Base-by-base conservation (phyloP, 176 grass and related monocot genomes). In the Luzula sylvatica region DNA sequence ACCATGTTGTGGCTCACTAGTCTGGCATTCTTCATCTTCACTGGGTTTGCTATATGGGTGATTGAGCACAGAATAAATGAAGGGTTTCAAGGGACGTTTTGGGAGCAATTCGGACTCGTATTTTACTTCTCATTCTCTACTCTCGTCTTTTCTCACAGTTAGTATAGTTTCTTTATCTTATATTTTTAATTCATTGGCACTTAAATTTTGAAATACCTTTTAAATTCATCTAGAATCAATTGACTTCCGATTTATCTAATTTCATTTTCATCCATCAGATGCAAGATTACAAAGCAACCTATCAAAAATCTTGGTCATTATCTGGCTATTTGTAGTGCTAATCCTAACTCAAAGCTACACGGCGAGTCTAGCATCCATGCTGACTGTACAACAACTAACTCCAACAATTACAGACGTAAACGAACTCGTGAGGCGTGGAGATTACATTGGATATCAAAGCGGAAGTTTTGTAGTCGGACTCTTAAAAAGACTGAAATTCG, bases 41-140 rank as follows among this genome's bases (percentile, higher is more conserved):
- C 76, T 2, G 76, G 72, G 3, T 54, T 84, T 16, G 60, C 70
- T 13, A 58, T 92, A 16, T 84, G 80, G 76, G 7, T 77, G 46
- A 92, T 92, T 16, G 72, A 90, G 53, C 54, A 41, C 14, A 63
- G 67, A 0, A 60, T 21, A 44, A 90, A 81, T 38, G 20, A 26
- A 2, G 76, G 73, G 56, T 90, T 81, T 51, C 43, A 66, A 26
- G 80, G 80, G 22, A 52, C 51, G 20, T 30, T 17, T 3, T 41
- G 56, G 8, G 28, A 72, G 22, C 86, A 84, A 58, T 50, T 79
- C 11, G 77, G 53, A 42, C 75, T 65, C 41, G 58, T 78, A 50
- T 70, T 61, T 43, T 90, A 80, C 53, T 90, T 77, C 61, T 47
- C 43, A 24, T 84, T 90, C 68, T 83, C 76, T 30, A 84, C 80